A percentile compares a stretch with the other conserved stretches of the same genome.
phyloP scores from a whole-genome alignment of 257 asterid genomes.

The Paraleonurus japonicus region DNA sequence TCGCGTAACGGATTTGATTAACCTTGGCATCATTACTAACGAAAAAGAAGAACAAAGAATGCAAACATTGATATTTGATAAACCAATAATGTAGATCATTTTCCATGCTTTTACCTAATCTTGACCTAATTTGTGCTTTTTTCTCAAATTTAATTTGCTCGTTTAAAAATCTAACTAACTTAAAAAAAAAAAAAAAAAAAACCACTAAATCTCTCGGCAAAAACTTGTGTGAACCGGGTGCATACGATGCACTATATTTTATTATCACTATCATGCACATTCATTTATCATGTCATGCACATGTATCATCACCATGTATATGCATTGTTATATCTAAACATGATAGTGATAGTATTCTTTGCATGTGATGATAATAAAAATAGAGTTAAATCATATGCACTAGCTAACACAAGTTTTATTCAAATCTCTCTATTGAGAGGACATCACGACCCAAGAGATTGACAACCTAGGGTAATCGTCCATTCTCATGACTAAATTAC shows the following conservation, averaged over 20 bases:
- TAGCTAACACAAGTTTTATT: no score
- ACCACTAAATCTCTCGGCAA: no score
- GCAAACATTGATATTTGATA: background rate
- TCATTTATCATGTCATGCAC: no score
- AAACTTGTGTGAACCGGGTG: no score
- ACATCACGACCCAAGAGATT: background rate
- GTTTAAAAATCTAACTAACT: background rate
- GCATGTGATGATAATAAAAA: no score
- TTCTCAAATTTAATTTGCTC: background rate
- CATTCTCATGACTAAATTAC: background rate
- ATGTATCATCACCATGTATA: no score
- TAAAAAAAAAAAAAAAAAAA: no score
- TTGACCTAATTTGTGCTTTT: background rate
- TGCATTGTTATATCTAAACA: no score
- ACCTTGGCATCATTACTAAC: background rate
- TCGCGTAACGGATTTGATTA: background rate
- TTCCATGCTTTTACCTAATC: conserved; percentile 8
- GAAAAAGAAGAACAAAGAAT: background rate
- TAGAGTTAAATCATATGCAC: no score
- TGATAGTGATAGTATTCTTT: no score
- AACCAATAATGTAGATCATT: conserved; percentile 11
- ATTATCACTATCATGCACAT: no score
- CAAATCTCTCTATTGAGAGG: background rate
- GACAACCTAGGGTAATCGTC: background rate
- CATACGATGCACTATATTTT: no score